Evolutionary conservation across 208 protist species (phyloP).

Genomic region (Wallacemonas sp.): DNA sequence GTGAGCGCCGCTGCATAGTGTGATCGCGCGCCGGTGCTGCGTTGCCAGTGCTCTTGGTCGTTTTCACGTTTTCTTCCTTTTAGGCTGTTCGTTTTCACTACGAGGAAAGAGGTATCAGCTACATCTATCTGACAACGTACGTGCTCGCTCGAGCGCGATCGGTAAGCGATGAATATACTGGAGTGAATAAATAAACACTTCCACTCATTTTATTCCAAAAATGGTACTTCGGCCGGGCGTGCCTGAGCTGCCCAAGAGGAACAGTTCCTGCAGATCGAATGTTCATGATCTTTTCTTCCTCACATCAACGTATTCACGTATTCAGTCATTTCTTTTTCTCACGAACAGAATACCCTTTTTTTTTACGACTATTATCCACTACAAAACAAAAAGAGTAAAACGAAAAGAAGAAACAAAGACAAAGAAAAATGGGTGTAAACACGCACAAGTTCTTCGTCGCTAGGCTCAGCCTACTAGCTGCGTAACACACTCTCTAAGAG

Average conservation of each 20-base stretch:
- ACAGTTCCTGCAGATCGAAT: too few species aligned
- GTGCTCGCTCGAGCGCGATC: too few species aligned
- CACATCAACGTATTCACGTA: neutral
- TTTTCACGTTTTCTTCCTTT: neutral
- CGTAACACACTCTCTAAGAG: slow-evolving; percentile 58
- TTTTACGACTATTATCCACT: slow-evolving; percentile 16
- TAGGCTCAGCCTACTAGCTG: neutral
- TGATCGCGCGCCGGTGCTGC: neutral
- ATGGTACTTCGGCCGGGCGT: too few species aligned
- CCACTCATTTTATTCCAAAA: neutral
- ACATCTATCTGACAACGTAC: neutral
- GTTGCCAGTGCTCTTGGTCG: neutral
- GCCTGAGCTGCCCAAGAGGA: too few species aligned
- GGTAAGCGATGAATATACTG: neutral
- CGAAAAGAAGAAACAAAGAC: slow-evolving; percentile 9
- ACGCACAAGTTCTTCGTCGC: neutral
- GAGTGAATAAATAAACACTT: neutral
- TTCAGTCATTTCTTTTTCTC: neutral
- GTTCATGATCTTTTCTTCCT: neutral
- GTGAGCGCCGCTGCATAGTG: too few species aligned
- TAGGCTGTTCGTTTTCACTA: slow-evolving; percentile 6
- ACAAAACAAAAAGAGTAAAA: slow-evolving; percentile 15
- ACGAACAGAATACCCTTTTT: slow-evolving; percentile 4
- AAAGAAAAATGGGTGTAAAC: neutral
- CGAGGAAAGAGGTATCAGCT: slow-evolving; percentile 1